phyloP scores from a whole-genome alignment of 305 asterid genomes.

The Solanum hybrid region DNA sequence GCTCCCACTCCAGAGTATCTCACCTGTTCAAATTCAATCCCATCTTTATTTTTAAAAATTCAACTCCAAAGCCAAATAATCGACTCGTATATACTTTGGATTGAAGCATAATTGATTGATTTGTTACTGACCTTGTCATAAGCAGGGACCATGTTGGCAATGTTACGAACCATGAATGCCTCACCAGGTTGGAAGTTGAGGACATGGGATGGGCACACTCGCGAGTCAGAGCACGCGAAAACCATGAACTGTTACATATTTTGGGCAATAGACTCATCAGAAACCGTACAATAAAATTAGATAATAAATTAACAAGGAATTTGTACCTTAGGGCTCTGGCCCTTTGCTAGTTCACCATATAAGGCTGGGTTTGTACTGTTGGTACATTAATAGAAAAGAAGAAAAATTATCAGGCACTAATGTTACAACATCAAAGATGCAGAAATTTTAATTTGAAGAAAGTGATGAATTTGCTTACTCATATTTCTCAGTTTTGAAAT shows the following conservation, averaged over 20 bases:
- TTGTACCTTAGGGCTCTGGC: constrained; percentile 87
- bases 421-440: not conserved
- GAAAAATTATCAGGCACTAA: not conserved
- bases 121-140: constrained; percentile 50
- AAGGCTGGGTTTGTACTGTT: constrained; percentile 62
- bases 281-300: not conserved
- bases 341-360: constrained; percentile 67
- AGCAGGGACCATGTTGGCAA: constrained; percentile 92
- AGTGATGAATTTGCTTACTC: constrained; percentile 36
- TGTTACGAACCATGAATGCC: constrained; percentile 75
- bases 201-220: constrained; percentile 90
- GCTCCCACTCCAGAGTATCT: constrained; percentile 74
- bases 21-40: constrained; percentile 30
- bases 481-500: constrained; percentile 78
- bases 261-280: not conserved
- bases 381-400: not conserved
- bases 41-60: not conserved
- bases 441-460: not conserved
- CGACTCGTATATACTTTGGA: not conserved
- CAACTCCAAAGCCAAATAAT: not conserved
- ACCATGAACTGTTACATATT: constrained; percentile 56
- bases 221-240: constrained; percentile 87
- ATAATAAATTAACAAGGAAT: not conserved
- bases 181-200: constrained; percentile 83
- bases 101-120: not conserved